Conservation (phyloP, 495 filamentous ascomycete genomes). For the Aspergillus baeticus region DNA sequence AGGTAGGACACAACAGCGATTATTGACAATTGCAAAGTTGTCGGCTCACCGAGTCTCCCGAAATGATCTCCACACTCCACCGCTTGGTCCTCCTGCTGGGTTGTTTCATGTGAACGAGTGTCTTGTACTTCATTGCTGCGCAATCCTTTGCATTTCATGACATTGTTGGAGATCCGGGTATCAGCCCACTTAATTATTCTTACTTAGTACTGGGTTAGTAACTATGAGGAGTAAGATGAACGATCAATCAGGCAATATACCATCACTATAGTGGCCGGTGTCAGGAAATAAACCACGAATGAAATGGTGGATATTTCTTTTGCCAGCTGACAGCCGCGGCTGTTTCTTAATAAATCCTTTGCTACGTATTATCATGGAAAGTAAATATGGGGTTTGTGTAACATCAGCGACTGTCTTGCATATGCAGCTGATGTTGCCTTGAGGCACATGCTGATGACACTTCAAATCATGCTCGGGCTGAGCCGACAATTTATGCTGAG, state of each 20-base stretch:
- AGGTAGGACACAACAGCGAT: neutral
- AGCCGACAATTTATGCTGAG: neutral
- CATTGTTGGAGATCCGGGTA: neutral
- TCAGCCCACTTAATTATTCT: neutral
- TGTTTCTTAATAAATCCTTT: too few relatives aligned
- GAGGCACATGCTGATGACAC: too few relatives aligned
- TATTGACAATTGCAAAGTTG: neutral
- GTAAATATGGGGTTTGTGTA: neutral
- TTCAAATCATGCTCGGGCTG: too few relatives aligned
- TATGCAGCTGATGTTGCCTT: neutral
- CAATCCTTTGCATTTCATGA: too few relatives aligned
- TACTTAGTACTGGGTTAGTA: neutral
- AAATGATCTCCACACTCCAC: neutral
- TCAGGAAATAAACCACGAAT: too few relatives aligned
- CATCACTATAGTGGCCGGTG: too few relatives aligned
- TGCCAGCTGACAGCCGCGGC: too few relatives aligned
- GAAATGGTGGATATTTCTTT: too few relatives aligned
- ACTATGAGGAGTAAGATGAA: neutral
- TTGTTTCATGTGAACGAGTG: neutral
- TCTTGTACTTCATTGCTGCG: too few relatives aligned
- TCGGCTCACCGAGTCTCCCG: neutral
- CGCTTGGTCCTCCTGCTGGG: neutral
- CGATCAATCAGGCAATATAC: slow-evolving; percentile 5
- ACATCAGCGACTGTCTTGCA: neutral
- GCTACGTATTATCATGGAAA: too few relatives aligned